Evolutionary conservation across 352 stramenopile species (phyloP).

Genomic region (Pythium insidiosum): DNA sequence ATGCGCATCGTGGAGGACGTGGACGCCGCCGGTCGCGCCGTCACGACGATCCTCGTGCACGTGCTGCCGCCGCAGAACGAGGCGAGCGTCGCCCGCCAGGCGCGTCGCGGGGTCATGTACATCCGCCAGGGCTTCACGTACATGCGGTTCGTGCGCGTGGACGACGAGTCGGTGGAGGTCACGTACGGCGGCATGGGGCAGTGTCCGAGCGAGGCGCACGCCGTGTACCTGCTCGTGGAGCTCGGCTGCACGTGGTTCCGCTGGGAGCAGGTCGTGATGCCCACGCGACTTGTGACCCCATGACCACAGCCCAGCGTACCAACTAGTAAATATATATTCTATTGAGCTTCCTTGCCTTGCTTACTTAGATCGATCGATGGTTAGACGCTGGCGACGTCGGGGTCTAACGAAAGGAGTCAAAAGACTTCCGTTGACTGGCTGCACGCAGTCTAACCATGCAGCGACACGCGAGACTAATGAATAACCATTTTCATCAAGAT

Average conservation of each 20-base stretch:
- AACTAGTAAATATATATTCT: too few relatives aligned
- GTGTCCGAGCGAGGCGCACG: conserved; percentile 23
- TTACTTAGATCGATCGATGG: too few relatives aligned
- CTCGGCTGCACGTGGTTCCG: conserved; percentile 29
- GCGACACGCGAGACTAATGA: too few relatives aligned
- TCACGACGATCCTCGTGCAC: conserved; percentile 20
- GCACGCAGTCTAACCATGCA: too few relatives aligned
- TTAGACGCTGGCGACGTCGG: too few relatives aligned
- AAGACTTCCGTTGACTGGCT: too few relatives aligned
- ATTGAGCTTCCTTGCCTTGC: too few relatives aligned
- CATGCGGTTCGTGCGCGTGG: conserved; percentile 21
- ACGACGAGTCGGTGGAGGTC: conserved; percentile 17
- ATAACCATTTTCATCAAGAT: too few relatives aligned
- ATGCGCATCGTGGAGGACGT: conserved; percentile 23
- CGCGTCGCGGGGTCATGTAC: conserved; percentile 24
- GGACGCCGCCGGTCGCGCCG: conserved; percentile 18
- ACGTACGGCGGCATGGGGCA: conserved; percentile 30
- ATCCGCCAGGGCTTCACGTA: conserved; percentile 33
- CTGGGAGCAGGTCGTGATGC: conserved; percentile 32
- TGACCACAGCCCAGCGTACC: too few relatives aligned
- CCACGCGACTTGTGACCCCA: too few relatives aligned
- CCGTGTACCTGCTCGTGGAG: conserved; percentile 31
- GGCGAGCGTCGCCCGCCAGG: conserved; percentile 15
- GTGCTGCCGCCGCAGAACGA: conserved; percentile 17
- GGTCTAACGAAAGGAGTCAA: too few relatives aligned